phyloP scores from a whole-genome alignment of 148 eudicot species.

The Heliamphora exappendiculata region DNA sequence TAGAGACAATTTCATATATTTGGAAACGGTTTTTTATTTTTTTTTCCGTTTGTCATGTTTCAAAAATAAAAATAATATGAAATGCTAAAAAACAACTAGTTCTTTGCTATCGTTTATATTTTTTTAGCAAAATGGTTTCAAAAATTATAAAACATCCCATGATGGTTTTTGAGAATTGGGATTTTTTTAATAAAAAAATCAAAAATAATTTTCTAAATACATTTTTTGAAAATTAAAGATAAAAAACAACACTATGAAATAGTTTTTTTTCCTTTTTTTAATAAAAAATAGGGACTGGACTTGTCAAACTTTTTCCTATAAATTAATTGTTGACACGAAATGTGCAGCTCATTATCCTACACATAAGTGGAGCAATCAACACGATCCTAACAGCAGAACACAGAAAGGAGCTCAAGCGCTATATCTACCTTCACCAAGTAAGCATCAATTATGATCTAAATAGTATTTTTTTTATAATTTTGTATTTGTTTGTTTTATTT shows the following conservation, averaged over 20 bases:
- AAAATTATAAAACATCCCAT: too few relatives aligned
- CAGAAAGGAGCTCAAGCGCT: constrained; percentile 29
- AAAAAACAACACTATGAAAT: neutral
- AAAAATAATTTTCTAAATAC: neutral
- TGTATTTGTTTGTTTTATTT: too few relatives aligned
- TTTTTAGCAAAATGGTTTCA: too few relatives aligned
- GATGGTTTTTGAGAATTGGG: too few relatives aligned
- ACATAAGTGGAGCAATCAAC: constrained; percentile 30
- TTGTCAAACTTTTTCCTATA: neutral
- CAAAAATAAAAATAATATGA: too few relatives aligned
- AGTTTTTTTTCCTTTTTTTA: too few relatives aligned
- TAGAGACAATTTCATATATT: too few relatives aligned
- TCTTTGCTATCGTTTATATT: too few relatives aligned
- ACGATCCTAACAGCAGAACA: constrained; percentile 22
- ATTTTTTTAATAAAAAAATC: too few relatives aligned
- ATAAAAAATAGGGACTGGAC: neutral
- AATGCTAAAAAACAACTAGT: neutral
- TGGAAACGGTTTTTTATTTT: too few relatives aligned
- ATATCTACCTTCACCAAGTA: constrained; percentile 26
- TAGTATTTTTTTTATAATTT: too few relatives aligned
- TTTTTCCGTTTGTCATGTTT: too few relatives aligned
- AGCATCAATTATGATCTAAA: neutral
- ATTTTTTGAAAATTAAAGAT: neutral
- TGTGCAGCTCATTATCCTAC: constrained; percentile 23
- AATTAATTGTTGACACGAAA: neutral